Conservation (phyloP, 2,329 filamentous ascomycete genomes). For the Colletotrichum simmondsii region DNA sequence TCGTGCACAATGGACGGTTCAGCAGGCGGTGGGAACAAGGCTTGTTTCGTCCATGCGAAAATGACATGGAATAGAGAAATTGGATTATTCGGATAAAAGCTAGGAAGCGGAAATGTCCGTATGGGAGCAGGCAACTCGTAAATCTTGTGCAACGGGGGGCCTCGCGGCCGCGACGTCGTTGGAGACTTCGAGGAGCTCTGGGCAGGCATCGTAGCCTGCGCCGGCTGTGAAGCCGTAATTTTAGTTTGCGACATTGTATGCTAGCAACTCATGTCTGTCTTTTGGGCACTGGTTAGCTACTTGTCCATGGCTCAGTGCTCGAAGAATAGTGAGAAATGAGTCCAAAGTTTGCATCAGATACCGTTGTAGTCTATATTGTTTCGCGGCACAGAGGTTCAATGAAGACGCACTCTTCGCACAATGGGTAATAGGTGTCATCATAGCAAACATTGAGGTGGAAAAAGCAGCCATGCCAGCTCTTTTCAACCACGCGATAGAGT, state of each 20-base stretch:
- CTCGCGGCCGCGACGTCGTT: slow-evolving; percentile 40
- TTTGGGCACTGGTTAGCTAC: slow-evolving; percentile 36
- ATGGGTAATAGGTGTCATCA: slow-evolving; percentile 70
- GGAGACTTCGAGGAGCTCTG: slow-evolving; percentile 38
- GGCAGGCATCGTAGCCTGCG: slow-evolving; percentile 18
- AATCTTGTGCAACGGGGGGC: slow-evolving; percentile 72
- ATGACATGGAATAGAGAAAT: slow-evolving; percentile 85
- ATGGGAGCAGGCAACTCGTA: slow-evolving; percentile 86
- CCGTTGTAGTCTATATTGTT: slow-evolving; percentile 92
- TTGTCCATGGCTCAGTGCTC: not conserved
- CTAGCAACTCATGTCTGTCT: slow-evolving; percentile 60
- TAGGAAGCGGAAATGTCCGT: slow-evolving; percentile 83
- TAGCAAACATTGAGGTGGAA: slow-evolving; percentile 41
- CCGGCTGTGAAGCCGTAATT: slow-evolving; percentile 28
- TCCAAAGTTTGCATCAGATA: slow-evolving; percentile 76
- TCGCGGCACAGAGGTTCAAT: slow-evolving; percentile 70
- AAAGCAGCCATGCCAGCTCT: slow-evolving; percentile 34
- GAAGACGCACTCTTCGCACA: slow-evolving; percentile 70
- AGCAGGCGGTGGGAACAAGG: slow-evolving; percentile 72
- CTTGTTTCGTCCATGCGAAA: slow-evolving; percentile 80
- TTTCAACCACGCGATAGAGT: not conserved
- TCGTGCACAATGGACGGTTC: slow-evolving; percentile 74
- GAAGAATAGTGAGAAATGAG: slow-evolving; percentile 26
- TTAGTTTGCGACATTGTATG: slow-evolving; percentile 56
- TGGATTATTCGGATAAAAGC: slow-evolving; percentile 92